Conservation (phyloP, 2,329 filamentous ascomycete species). For the Chaetomium sp. region DNA sequence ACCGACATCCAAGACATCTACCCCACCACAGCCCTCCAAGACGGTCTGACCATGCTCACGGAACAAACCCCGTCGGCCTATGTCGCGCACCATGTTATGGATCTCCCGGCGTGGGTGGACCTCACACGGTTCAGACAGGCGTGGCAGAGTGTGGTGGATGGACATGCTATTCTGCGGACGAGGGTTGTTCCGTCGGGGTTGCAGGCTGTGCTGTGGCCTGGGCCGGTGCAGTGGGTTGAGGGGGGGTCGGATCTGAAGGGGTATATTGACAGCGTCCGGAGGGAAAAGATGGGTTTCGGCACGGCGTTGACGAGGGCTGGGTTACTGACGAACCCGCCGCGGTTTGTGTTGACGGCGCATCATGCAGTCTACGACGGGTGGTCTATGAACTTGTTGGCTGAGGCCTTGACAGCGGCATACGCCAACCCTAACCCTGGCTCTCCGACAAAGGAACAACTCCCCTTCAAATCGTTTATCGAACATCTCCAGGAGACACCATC, state of each 20-base stretch:
- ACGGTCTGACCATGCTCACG: conserved; percentile 47
- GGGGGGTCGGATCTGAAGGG: not conserved
- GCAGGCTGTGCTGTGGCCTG: conserved; percentile 5
- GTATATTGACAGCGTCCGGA: conserved; percentile 1
- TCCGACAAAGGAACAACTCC: not conserved
- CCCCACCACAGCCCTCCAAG: conserved; percentile 47
- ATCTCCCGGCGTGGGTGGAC: conserved; percentile 24
- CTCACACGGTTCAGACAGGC: not conserved
- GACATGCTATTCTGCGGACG: conserved; percentile 4
- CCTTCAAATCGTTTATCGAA: no score
- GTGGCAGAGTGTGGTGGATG: not conserved
- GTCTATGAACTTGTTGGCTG: conserved; percentile 10
- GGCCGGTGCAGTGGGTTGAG: conserved; percentile 4
- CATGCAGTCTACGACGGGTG: conserved; percentile 19
- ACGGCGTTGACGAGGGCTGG: conserved; percentile 7
- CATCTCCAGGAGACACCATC: not conserved
- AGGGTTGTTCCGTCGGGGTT: conserved; percentile 2
- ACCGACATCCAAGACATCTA: conserved; percentile 42
- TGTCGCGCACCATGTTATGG: conserved; percentile 41
- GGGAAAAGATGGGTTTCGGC: conserved; percentile 10
- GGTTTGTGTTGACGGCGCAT: conserved; percentile 15
- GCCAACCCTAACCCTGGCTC: not conserved
- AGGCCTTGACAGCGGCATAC: conserved; percentile 7
- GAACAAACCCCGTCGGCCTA: conserved; percentile 44
- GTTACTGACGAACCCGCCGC: conserved; percentile 4